Base-by-base conservation (phyloP, 257 asterid genomes). In the Ocimum tenuiflorum region DNA sequence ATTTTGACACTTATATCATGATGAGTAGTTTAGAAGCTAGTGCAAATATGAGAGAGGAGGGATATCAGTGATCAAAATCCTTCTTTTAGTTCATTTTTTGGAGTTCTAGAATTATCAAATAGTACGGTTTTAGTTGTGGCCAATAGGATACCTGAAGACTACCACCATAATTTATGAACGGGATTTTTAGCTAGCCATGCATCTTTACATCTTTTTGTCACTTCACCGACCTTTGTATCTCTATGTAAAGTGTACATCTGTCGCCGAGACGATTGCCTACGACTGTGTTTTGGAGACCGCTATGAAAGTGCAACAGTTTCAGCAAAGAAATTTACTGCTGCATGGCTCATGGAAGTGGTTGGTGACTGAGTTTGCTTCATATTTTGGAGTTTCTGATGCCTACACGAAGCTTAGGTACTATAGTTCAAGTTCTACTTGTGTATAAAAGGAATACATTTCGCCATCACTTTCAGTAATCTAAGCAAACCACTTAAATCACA, bases 341-440 rank as follows among this genome's bases (percentile, higher is more conserved):
- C 85, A 83, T 70, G 96, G 94, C 73, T 73, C 88, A 33, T 92
- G 99, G 99, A 80, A 29, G 75, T 92, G 97, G 99, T 78, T 89
- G 65, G 88, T 88, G 66, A 68, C 78, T 14, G 94, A 90, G 80
- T 94, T 90, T 68, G 96, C 96, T 14, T 80, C 91, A 4, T 86
- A 94, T 51, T 94, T 76, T 65, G 99, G 99, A 71, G 86, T 92
- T 70, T 92, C 99, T 8, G 94, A 92, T 80, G 89, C 88, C n/a
- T 92, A 92, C 73, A 83, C 97, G 2, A 84, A 77, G 63, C 82
- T 92, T 53, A 86, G 99, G 97, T 92, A 79, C 46, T 38, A 15
- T 38, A 22, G 56, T 54, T 46, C 63, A 47, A 47, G 53, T 66
- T 68, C 27, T 52, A n/a, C 12, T 31, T 12, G 54, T 53, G 49